phyloP scores from a whole-genome alignment of 169 alveolate species.

The Sarcocystis neurona region DNA sequence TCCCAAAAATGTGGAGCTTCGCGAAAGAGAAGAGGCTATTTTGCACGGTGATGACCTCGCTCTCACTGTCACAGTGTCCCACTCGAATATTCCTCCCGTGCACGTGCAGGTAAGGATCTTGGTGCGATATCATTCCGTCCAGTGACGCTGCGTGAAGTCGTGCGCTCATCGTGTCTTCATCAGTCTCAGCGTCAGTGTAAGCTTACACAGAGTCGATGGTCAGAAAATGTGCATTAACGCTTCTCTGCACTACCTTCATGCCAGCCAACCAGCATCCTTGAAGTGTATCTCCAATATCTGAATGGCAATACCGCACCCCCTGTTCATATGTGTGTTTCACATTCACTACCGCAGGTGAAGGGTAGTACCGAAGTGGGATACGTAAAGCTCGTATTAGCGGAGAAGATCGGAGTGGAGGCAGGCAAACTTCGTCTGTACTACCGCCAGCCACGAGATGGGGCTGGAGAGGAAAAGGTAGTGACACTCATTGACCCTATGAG shows the following conservation, averaged over 20 bases:
- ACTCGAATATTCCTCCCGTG: too few species aligned
- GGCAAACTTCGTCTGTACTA: constrained; percentile 58
- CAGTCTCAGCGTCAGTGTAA: too few species aligned
- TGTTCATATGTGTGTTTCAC: not conserved
- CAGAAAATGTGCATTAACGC: too few species aligned
- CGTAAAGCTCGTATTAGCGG: constrained; percentile 71
- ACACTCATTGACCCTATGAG: constrained; percentile 72
- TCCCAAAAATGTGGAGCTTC: constrained; percentile 28
- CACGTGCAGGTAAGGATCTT: too few species aligned
- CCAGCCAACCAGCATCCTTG: too few species aligned
- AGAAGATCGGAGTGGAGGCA: constrained; percentile 60
- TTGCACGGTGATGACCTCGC: constrained; percentile 49
- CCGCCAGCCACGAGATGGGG: constrained; percentile 45
- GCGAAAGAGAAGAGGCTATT: constrained; percentile 40
- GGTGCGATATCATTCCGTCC: too few species aligned
- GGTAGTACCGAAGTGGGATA: constrained; percentile 73
- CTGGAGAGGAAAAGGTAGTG: constrained; percentile 24
- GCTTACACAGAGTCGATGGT: too few species aligned
- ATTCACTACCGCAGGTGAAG: constrained; percentile 50
- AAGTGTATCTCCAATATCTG: too few species aligned
- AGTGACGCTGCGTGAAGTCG: too few species aligned
- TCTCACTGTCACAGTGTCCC: not conserved
- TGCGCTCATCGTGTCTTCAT: too few species aligned
- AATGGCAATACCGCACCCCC: too few species aligned
- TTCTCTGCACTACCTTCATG: too few species aligned